Evolutionary conservation across 2,329 filamentous ascomycete genomes (phyloP), one percentile per base, ranked within the genome.

Genomic region (Onygenales sp.): DNA sequence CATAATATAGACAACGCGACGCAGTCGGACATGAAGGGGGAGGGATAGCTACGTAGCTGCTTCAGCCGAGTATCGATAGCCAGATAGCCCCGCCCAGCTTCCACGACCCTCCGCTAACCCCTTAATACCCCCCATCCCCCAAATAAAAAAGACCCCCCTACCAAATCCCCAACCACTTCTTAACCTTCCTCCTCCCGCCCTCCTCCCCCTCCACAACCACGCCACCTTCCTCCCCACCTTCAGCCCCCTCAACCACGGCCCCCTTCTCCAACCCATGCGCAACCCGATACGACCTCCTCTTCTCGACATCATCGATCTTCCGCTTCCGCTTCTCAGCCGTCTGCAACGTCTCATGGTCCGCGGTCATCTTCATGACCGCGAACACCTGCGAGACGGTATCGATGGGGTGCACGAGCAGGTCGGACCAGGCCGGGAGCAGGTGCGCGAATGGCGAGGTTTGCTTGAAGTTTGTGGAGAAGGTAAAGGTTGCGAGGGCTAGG

Each of bases 131-230:
- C 11, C 9, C 17, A 42, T 27, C 14, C 14, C 9, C 9, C 53
- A 48, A 58, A 44, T 52, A 14, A 56, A 58, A 54, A 17, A 17
- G 17, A 17, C 17, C 17, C 42, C 21, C 14, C 48, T 42, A 90
- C 78, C 89, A 94, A 63, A 95, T 85, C 11, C 89, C 89, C 62
- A 93, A 74, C 82, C 86, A 91, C 75, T 88, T 91, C 80, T 90
- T 91, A 53, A 83, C 74, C 54, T 77, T 76, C 59, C 56, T 70
- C 71, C 75, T 81, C 65, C 72, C 73, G 57, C 65, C 64, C 53
- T 68, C 64, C 58, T 61, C 67, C 60, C 70, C 67, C 50, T 65
- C 62, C 58, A 56, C 47, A 59, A n/a, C 40, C 53, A 48, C 56
- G 46, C 52, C 58, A 64, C 68, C 33, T 62, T 61, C 63, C 50